These are phyloP conservation scores for Marchantia polymorpha DNA, from an alignment of 225 moss, liverwort and hornwort species.

Conservation along the genomic window DNA sequence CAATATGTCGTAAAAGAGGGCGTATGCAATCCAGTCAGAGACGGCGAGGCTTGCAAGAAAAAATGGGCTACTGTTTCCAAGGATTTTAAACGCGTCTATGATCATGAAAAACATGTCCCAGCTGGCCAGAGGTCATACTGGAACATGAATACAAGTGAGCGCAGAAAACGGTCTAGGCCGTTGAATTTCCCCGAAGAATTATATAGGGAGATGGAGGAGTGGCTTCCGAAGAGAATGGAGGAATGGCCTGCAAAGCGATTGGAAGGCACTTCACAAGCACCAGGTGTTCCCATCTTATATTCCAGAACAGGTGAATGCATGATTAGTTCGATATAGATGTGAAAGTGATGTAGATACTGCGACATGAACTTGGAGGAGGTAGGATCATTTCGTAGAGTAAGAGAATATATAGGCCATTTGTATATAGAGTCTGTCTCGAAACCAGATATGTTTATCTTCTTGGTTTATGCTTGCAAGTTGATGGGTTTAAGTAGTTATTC, in stretches of 20 bases:
- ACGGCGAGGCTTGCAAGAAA: constrained; percentile 26
- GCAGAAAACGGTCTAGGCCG: constrained; percentile 11
- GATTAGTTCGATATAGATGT: neutral
- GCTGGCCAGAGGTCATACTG: constrained; percentile 23
- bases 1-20: constrained; percentile 23
- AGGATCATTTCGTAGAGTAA: neutral
- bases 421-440: neutral
- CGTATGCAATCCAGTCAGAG: constrained; percentile 25
- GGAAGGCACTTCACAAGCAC: constrained; percentile 13
- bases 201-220: constrained; percentile 26
- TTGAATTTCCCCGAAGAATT: constrained; percentile 28
- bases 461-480: too few species aligned
- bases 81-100: constrained; percentile 27
- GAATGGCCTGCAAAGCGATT: constrained; percentile 23
- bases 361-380: neutral
- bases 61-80: constrained; percentile 25
- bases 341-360: neutral
- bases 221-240: constrained; percentile 26
- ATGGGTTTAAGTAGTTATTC: too few species aligned
- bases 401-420: neutral
- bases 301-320: constrained; percentile 7
- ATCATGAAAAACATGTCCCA: constrained; percentile 24
- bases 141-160: constrained; percentile 24
- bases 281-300: constrained; percentile 14
- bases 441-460: neutral